These are phyloP conservation scores for Naganishia albida DNA, from an alignment of 1,284 basidiomycete genomes.

Conservation along the genomic window DNA sequence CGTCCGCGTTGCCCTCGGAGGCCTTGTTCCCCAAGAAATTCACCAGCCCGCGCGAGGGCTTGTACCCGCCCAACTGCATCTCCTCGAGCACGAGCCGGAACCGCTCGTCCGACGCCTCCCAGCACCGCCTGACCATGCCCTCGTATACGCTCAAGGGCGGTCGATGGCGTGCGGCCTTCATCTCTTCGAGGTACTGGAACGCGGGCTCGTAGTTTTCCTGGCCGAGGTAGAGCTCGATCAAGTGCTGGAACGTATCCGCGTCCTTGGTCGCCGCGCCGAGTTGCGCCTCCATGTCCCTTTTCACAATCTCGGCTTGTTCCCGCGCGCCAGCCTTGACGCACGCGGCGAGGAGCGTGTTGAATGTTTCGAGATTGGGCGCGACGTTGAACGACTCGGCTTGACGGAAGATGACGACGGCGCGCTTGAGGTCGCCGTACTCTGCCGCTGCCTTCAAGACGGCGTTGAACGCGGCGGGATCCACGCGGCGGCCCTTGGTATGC, in stretches of 20 bases:
- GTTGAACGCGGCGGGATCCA: conserved; percentile 67
- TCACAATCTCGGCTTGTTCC: conserved; percentile 45
- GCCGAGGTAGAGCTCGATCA: conserved; percentile 69
- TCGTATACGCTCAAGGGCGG: conserved; percentile 66
- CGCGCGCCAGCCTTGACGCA: conserved; percentile 56
- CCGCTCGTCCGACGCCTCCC: conserved; percentile 62
- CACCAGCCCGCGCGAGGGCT: conserved; percentile 46
- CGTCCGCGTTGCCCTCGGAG: not conserved
- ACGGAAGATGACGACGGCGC: conserved; percentile 74
- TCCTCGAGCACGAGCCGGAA: conserved; percentile 70
- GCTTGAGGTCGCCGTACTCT: conserved; percentile 67
- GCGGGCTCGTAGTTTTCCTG: conserved; percentile 77
- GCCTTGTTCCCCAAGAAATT: conserved; percentile 20
- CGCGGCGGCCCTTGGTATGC: conserved; percentile 57
- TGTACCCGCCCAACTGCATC: conserved; percentile 62
- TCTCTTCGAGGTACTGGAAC: conserved; percentile 82
- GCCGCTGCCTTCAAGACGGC: conserved; percentile 67
- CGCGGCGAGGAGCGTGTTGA: conserved; percentile 67
- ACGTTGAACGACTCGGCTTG: conserved; percentile 62
- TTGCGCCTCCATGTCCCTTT: conserved; percentile 42
- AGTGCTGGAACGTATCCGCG: conserved; percentile 63
- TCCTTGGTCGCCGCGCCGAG: conserved; percentile 7
- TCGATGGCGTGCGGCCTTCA: conserved; percentile 66
- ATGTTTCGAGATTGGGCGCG: conserved; percentile 65
- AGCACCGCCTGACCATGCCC: conserved; percentile 64